Conservation (phyloP, 1,284 basidiomycete genomes). For the Leccinum fuscescens region DNA sequence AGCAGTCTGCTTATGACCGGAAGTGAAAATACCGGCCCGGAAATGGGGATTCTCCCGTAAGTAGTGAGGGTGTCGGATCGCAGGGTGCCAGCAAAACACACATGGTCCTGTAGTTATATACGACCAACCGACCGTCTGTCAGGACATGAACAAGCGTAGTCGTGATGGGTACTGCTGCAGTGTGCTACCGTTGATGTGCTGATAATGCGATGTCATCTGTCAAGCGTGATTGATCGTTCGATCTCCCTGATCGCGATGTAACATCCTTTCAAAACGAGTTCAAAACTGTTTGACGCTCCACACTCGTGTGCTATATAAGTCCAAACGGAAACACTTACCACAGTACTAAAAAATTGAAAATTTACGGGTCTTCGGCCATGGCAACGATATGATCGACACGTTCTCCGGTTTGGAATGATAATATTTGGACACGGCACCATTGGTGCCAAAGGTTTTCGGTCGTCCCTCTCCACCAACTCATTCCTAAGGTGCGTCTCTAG, state of each 20-base stretch:
- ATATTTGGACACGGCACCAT: neutral
- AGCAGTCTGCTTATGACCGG: conserved; percentile 4
- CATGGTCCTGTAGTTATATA: neutral
- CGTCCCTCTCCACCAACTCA: neutral
- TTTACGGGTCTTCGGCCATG: neutral
- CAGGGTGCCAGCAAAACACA: neutral
- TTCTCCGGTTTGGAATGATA: neutral
- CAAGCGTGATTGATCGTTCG: neutral
- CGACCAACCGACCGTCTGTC: no score
- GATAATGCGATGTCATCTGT: neutral
- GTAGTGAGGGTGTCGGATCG: neutral
- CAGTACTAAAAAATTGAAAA: neutral
- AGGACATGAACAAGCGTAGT: no score
- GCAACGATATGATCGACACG: neutral
- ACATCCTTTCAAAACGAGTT: neutral
- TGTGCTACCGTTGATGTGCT: neutral
- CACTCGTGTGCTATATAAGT: neutral
- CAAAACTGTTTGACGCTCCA: neutral
- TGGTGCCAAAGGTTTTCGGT: neutral
- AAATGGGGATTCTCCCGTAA: neutral
- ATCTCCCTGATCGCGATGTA: neutral
- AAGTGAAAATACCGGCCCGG: neutral
- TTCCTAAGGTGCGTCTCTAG: neutral
- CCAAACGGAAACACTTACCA: neutral
- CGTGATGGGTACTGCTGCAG: neutral